Evolutionary conservation across 2,329 filamentous ascomycete genomes (phyloP).

Genomic region (Fusarium sp.): DNA sequence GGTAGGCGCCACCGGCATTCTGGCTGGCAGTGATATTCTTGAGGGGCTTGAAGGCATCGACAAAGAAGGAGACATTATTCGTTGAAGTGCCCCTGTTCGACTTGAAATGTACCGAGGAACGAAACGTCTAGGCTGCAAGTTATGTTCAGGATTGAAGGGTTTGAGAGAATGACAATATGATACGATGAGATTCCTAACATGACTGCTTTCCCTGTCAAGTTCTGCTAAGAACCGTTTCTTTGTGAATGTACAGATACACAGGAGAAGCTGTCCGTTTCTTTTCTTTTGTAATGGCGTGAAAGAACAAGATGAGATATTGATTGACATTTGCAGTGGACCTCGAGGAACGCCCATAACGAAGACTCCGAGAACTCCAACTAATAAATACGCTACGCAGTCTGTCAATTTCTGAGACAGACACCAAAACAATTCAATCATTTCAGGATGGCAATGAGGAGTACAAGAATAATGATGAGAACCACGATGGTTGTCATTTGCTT

Average conservation of each 20-base stretch:
- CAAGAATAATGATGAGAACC: slow-evolving; percentile 82
- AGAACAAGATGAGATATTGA: slow-evolving; percentile 6
- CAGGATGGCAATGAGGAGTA: slow-evolving; percentile 84
- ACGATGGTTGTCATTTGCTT: slow-evolving; percentile 88
- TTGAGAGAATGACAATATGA: slow-evolving; percentile 29
- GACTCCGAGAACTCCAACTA: slow-evolving; percentile 39
- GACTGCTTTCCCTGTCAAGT: neutral
- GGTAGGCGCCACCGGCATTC: slow-evolving; percentile 66
- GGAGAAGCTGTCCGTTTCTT: neutral
- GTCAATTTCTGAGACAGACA: slow-evolving; percentile 5
- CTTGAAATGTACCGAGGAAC: slow-evolving; percentile 2
- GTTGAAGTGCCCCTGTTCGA: slow-evolving; percentile 57
- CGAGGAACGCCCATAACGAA: slow-evolving; percentile 9
- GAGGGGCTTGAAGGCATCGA: slow-evolving; percentile 85
- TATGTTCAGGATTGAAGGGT: slow-evolving; percentile 19
- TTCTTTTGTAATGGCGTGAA: neutral
- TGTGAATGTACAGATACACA: slow-evolving; percentile 18
- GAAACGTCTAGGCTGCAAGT: slow-evolving; percentile 28
- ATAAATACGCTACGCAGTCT: slow-evolving; percentile 41
- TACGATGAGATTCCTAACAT: slow-evolving; percentile 6
- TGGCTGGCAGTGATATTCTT: slow-evolving; percentile 87
- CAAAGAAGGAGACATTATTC: slow-evolving; percentile 77
- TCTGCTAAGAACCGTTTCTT: neutral
- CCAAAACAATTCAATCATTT: slow-evolving; percentile 64
- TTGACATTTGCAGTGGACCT: slow-evolving; percentile 12